These are phyloP conservation scores for Ascoidea asiatica DNA, from an alignment of 805 yeast genomes.

Conservation along the genomic window DNA sequence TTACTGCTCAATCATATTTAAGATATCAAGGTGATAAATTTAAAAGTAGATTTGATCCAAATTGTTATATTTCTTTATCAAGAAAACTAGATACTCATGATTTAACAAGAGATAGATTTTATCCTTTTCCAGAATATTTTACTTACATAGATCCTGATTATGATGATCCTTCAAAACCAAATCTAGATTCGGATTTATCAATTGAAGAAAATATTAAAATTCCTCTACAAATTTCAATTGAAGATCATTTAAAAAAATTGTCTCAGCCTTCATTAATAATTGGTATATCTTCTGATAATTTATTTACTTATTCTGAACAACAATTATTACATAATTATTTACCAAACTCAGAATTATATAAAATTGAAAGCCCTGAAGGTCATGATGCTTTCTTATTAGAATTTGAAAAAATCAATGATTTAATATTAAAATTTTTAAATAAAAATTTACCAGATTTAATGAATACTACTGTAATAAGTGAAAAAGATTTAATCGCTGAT, in stretches of 20 bases:
- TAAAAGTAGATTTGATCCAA: conserved; percentile 84
- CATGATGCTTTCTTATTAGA: conserved; percentile 94
- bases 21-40: conserved; percentile 92
- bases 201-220: conserved; percentile 13
- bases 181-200: conserved; percentile 15
- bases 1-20: conserved; percentile 90
- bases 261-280: conserved; percentile 70
- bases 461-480: conserved; percentile 27
- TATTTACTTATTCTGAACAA: conserved; percentile 88
- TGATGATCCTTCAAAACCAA: conserved; percentile 17
- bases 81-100: conserved; percentile 94
- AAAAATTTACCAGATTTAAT: conserved; percentile 45
- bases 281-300: conserved; percentile 85
- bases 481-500: conserved; percentile 27
- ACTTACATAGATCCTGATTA: conserved; percentile 15
- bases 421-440: conserved; percentile 54
- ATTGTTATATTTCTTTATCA: conserved; percentile 89
- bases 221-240: conserved; percentile 15
- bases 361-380: conserved; percentile 86
- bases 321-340: conserved; percentile 65
- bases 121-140: not conserved
- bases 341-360: conserved; percentile 53
- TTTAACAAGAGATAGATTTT: conserved; percentile 58
- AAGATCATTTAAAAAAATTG: conserved; percentile 43
- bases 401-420: conserved; percentile 65